Conservation (phyloP, 208 protist species). For the Crithidia bombi region DNA sequence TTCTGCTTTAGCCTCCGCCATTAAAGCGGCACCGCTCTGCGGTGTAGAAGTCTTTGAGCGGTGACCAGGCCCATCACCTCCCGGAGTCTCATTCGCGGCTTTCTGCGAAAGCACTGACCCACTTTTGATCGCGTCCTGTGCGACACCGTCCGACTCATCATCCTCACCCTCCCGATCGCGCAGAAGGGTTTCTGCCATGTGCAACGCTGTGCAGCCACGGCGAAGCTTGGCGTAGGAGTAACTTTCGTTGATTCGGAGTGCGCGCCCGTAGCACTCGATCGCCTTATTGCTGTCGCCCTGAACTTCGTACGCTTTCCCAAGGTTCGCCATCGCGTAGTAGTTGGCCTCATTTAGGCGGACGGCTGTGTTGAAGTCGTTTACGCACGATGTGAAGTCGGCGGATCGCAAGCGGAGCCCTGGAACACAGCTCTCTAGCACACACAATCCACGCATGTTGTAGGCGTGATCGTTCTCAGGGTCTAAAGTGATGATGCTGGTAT, state of each 20-base stretch:
- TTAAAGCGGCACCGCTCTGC: neutral
- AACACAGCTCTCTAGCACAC: conserved; percentile 67
- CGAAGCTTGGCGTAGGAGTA: conserved; percentile 81
- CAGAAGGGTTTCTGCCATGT: conserved; percentile 46
- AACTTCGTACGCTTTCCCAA: conserved; percentile 88
- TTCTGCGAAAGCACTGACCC: neutral
- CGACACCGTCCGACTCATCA: conserved; percentile 4
- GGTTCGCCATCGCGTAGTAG: conserved; percentile 92
- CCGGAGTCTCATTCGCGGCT: neutral
- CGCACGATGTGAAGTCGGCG: conserved; percentile 72
- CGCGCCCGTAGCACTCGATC: conserved; percentile 71
- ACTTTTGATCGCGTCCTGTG: neutral
- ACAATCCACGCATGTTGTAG: conserved; percentile 93
- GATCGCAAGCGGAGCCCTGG: conserved; percentile 76
- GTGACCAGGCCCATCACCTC: neutral
- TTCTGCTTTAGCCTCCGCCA: conserved; percentile 42
- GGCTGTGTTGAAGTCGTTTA: conserved; percentile 84
- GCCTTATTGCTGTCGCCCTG: conserved; percentile 77
- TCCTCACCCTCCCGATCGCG: conserved; percentile 7
- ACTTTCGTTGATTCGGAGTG: conserved; percentile 72
- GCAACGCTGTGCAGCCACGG: conserved; percentile 73
- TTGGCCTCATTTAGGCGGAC: conserved; percentile 92
- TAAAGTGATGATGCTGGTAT: conserved; percentile 82
- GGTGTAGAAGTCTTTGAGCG: neutral
- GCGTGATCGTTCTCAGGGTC: conserved; percentile 91